A percentile compares a stretch with the other conserved stretches of the same genome.
Conservation (phyloP, 345 rosid genomes). For the Salix purpurea region DNA sequence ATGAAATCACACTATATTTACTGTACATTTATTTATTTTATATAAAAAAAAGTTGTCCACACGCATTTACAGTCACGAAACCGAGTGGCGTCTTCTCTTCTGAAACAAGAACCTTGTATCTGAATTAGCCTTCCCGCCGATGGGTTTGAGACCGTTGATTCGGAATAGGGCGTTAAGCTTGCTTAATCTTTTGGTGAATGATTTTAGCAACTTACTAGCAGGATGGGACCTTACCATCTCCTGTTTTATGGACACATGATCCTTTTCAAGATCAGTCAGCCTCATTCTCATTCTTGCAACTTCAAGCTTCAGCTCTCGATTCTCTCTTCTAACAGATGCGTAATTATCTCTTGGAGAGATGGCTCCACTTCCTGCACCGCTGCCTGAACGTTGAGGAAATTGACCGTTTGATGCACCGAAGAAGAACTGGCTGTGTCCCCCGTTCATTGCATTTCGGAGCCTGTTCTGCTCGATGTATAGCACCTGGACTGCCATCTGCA, state of each 20-base stretch:
- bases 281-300: constrained; percentile 99
- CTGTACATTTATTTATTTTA: constrained; percentile 31
- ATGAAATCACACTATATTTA: constrained; percentile 4
- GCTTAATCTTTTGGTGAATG: constrained; percentile 69
- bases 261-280: constrained; percentile 89
- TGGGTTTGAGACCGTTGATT: constrained; percentile 51
- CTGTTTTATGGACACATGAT: constrained; percentile 91
- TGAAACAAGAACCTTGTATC: constrained; percentile 69
- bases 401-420: constrained; percentile 57
- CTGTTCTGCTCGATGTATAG: constrained; percentile 90
- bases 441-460: constrained; percentile 90
- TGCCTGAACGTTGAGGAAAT: constrained; percentile 78
- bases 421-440: constrained; percentile 73
- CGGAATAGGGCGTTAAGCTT: constrained; percentile 74
- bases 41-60: not conserved
- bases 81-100: constrained; percentile 75
- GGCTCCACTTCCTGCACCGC: constrained; percentile 96
- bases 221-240: constrained; percentile 72
- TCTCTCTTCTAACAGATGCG: constrained; percentile 95
- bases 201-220: constrained; percentile 68
- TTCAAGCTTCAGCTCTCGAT: constrained; percentile 90
- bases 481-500: constrained; percentile 96
- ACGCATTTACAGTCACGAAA: constrained; percentile 46
- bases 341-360: constrained; percentile 95
- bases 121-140: constrained; percentile 44